phyloP scores from a whole-genome alignment of 2,329 filamentous ascomycete genomes.

The Aspergillus versicolor region DNA sequence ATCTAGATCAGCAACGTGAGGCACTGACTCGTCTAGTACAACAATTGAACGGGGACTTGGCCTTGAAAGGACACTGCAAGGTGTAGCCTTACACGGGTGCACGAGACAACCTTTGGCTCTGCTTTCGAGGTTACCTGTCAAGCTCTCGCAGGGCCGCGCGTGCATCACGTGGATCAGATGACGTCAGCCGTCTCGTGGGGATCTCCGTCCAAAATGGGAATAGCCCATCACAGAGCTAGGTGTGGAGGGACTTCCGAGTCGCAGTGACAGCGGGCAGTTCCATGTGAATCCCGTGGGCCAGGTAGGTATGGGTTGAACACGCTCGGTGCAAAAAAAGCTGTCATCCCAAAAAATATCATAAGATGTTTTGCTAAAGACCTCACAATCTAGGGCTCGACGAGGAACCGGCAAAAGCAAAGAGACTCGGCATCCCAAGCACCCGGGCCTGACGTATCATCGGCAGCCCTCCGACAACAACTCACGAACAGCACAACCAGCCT shows the following conservation, averaged over 20 bases:
- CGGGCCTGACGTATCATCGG: constrained; percentile 1
- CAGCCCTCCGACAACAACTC: constrained; percentile 1
- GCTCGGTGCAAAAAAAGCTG: no score
- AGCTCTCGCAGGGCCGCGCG: neutral
- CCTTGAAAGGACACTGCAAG: neutral
- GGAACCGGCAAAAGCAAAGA: constrained; percentile 1
- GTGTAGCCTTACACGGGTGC: neutral
- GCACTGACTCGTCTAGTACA: no score
- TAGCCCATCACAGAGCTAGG: neutral
- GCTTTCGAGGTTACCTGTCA: neutral
- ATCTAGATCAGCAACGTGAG: neutral
- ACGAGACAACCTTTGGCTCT: neutral
- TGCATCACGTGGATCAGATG: constrained; percentile 1
- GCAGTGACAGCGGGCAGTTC: no score
- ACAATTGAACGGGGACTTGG: neutral
- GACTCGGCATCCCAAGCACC: neutral
- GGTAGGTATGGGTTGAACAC: no score
- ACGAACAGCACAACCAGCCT: constrained; percentile 1
- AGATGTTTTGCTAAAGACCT: neutral
- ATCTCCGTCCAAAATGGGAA: neutral
- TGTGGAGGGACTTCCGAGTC: no score
- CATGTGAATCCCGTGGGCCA: no score
- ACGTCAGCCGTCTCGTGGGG: neutral
- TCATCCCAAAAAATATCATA: neutral
- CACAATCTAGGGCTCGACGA: neutral